Evolutionary conservation across 1,284 basidiomycete species (phyloP), one percentile per base, ranked within the genome.

Genomic region (Xerocomus minutiporus): DNA sequence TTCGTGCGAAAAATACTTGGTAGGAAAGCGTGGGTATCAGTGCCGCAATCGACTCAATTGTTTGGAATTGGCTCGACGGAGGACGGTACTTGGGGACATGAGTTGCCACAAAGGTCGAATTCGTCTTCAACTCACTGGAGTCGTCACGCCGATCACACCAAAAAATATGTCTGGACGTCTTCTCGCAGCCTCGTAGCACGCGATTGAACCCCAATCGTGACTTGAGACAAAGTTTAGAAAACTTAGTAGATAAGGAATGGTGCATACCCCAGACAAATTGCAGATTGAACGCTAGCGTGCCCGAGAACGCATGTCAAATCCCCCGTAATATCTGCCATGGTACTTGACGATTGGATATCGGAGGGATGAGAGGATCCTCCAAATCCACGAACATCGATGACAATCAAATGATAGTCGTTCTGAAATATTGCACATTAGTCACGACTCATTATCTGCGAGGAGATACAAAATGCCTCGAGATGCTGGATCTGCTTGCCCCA

Each of bases 131-230:
- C 78, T 55, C 58, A 86, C 84, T 0, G 84, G 86, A 49, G 85
- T 69, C 3, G 77, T 75, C 20, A 73, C 68, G 5, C 82, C 83
- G n/a, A 83, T 68, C n/a, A 87, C 77, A 1, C 72, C 83, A 3
- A 67, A 72, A 61, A 88, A 77, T 2, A 82, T 63, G 56, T 86
- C 83, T 0, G 84, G 86, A 20, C 84, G 71, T 68, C 76, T 73
- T 11, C 84, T 76, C 1, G 80, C 83, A 13, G 82, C 80, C 64
- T 87, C 82, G 61, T 81, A 83, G 60, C 85, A 88, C 2, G 80
- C 59, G 50, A 79, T 75, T 2, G 82, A 72, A 35, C 86, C 86
- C 86, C 85, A 88, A 57, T 88, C 86, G 58, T 88, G 86, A 8
- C 86, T 86, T 39, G 8, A 36, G 31, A 5, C 23, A 42, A 8